Evolutionary conservation across 305 asterid genomes (phyloP).

Genomic region (Fraxinus baroniana): DNA sequence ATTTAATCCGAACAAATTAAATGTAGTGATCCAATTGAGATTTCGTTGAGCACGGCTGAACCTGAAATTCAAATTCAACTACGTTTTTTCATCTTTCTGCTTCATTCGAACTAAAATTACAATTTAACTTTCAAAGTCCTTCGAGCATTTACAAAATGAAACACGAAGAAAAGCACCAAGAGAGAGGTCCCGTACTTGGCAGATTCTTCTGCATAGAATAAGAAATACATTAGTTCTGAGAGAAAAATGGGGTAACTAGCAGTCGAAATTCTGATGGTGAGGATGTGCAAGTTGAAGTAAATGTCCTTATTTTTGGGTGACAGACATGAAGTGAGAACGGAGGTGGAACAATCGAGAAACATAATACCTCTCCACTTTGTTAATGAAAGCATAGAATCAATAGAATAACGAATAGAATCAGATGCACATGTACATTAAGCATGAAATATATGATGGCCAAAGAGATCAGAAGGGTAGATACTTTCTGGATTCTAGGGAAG

Average conservation of each 20-base stretch:
- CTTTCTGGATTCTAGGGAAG: not conserved
- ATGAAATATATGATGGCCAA: not conserved
- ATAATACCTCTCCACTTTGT: not conserved
- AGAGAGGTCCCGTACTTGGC: slow-evolving; percentile 24
- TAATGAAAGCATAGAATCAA: not conserved
- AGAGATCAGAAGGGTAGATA: not conserved
- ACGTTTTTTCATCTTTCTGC: not conserved
- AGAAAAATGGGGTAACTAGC: not conserved
- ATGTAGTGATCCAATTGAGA: not conserved
- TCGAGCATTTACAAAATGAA: slow-evolving; percentile 38
- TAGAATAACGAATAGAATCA: not conserved
- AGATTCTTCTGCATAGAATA: slow-evolving; percentile 47
- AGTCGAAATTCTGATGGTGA: not conserved
- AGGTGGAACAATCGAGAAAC: not conserved
- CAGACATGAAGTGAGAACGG: not conserved
- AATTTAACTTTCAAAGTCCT: slow-evolving; percentile 63
- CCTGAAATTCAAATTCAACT: not conserved
- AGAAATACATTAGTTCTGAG: not conserved
- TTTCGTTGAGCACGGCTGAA: not conserved
- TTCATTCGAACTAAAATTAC: slow-evolving; percentile 21
- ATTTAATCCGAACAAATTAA: too few species aligned
- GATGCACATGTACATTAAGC: not conserved
- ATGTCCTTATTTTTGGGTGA: not conserved
- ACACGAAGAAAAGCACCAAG: slow-evolving; percentile 40
- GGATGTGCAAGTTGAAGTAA: not conserved